Percentiles rank a stretch among this genome's conserved stretches.
These are phyloP conservation scores for Hortiboletus flavorubellus DNA, from an alignment of 768 basidiomycete genomes.

Conservation along the genomic window DNA sequence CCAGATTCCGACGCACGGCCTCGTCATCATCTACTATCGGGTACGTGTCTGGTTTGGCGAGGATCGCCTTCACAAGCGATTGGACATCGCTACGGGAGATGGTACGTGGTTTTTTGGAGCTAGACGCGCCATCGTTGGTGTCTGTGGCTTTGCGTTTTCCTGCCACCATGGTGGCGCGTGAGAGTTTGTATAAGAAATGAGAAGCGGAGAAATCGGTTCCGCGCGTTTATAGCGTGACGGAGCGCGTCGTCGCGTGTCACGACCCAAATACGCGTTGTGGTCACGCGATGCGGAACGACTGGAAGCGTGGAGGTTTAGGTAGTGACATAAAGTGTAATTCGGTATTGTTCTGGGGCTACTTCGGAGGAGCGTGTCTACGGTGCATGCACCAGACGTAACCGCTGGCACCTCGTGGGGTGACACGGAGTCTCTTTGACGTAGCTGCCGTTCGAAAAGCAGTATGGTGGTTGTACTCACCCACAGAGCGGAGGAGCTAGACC, in stretches of 20 bases:
- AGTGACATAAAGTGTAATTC: neutral
- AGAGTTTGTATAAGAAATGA: neutral
- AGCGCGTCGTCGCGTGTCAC: constrained; percentile 27
- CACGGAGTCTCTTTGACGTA: too few relatives aligned
- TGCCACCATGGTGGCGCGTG: constrained; percentile 7
- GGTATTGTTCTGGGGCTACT: neutral
- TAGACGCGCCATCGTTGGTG: constrained; percentile 11
- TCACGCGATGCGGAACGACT: too few relatives aligned
- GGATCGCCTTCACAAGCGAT: constrained; percentile 36
- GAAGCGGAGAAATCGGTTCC: neutral
- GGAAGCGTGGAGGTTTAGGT: too few relatives aligned
- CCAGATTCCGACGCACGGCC: constrained; percentile 25
- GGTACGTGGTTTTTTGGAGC: constrained; percentile 30
- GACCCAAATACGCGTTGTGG: neutral
- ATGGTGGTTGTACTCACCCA: too few relatives aligned
- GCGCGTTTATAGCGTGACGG: constrained; percentile 19
- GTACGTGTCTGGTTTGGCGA: constrained; percentile 36
- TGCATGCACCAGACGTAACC: neutral
- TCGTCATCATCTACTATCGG: constrained; percentile 35
- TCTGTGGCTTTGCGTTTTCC: constrained; percentile 39
- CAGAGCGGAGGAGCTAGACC: neutral
- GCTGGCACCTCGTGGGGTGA: neutral
- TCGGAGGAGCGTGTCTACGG: neutral
- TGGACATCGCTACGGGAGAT: constrained; percentile 30
- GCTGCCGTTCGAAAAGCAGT: too few relatives aligned